These are phyloP conservation scores for Cryptococcus maquisensis DNA, from an alignment of 1,284 basidiomycete species.

Conservation along the genomic window DNA sequence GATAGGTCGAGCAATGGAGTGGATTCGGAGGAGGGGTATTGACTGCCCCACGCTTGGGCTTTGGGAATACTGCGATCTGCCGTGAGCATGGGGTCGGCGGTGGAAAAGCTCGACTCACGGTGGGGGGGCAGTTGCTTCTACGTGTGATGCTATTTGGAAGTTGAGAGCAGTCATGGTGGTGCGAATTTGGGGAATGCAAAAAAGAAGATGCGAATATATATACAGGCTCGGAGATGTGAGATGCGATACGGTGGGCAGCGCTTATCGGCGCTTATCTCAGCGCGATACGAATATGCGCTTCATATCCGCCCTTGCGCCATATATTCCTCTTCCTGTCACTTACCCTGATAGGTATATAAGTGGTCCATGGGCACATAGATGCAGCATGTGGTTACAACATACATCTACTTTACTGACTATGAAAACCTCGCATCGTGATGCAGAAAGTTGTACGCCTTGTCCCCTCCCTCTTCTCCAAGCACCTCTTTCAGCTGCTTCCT, in stretches of 20 bases:
- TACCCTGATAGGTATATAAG: too few relatives aligned
- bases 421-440: constrained; percentile 56
- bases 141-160: constrained; percentile 29
- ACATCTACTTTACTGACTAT: background rate
- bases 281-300: too few relatives aligned
- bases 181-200: background rate
- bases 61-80: constrained; percentile 61
- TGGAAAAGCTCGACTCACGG: constrained; percentile 16
- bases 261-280: too few relatives aligned
- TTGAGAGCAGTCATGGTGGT: constrained; percentile 13
- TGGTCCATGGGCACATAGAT: too few relatives aligned
- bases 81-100: background rate
- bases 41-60: constrained; percentile 62
- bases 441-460: constrained; percentile 72
- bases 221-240: too few relatives aligned
- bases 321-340: too few relatives aligned
- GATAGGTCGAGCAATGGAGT: constrained; percentile 67
- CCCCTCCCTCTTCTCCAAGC: constrained; percentile 77
- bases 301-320: too few relatives aligned
- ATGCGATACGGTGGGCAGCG: too few relatives aligned
- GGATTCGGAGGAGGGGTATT: constrained; percentile 49
- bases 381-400: too few relatives aligned
- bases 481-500: constrained; percentile 65
- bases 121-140: constrained; percentile 30
- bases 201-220: too few relatives aligned